These are phyloP conservation scores for Peniophora sp. DNA, from an alignment of 1,284 basidiomycete genomes.

Conservation along the genomic window DNA sequence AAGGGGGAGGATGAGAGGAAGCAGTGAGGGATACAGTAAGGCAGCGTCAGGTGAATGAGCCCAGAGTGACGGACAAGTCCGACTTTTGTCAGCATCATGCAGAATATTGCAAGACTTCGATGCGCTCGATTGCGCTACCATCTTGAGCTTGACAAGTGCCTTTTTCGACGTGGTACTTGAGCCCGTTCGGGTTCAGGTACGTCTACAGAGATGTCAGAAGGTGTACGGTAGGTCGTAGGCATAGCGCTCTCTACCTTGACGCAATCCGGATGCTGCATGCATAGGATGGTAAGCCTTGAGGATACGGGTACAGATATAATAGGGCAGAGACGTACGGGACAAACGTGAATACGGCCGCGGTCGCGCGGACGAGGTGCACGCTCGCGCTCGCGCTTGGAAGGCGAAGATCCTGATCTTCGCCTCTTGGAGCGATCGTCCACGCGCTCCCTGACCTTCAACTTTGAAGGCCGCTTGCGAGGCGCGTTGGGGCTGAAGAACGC, in stretches of 20 bases:
- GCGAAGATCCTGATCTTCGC: neutral
- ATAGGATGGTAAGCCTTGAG: neutral
- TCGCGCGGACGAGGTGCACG: slow-evolving; percentile 7
- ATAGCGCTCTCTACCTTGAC: slow-evolving; percentile 19
- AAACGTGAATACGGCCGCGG: slow-evolving; percentile 12
- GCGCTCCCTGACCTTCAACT: slow-evolving; percentile 5
- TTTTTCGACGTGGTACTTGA: slow-evolving; percentile 56
- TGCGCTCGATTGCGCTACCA: neutral
- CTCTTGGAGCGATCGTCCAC: slow-evolving; percentile 7
- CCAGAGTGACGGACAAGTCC: no score
- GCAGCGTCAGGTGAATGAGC: no score
- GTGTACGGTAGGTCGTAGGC: neutral
- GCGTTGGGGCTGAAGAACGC: slow-evolving; percentile 13
- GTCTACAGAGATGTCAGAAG: slow-evolving; percentile 19
- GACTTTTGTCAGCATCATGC: no score
- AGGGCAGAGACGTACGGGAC: slow-evolving; percentile 9
- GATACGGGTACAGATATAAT: neutral
- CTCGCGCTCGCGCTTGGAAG: neutral
- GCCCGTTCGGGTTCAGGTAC: slow-evolving; percentile 55
- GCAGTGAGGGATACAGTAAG: no score
- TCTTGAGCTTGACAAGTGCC: slow-evolving; percentile 42
- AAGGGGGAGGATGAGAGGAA: no score
- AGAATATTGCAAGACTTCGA: no score
- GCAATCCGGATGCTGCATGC: slow-evolving; percentile 21
- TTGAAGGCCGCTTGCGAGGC: slow-evolving; percentile 9